Base-by-base conservation (phyloP, 441 rosid genomes). In the Flueggea neowawraea region DNA sequence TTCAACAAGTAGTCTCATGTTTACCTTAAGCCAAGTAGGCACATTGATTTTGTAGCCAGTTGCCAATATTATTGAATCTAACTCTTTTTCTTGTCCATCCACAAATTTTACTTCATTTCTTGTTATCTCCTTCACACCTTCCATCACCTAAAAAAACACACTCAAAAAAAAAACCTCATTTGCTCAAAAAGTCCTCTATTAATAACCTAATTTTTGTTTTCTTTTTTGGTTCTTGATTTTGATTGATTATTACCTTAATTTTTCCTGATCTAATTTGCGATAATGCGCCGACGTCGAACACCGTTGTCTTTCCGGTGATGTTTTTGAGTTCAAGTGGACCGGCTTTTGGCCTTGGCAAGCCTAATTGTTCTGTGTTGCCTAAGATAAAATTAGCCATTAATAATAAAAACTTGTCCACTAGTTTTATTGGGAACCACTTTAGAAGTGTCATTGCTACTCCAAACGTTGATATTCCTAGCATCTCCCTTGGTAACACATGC, bases 31-130 rank as follows among this genome's bases (percentile, higher is more conserved):
- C 99, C 99, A 94, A 64, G 69, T 61, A 48, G 96, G 93, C 16
- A 94, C 95, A 15, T 82, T 94, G 71, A 95, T 94, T 73, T 78
- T 87, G 67, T 89, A 94, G 6, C 97, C 99, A 31, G 99, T 94
- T 55, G 99, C 99, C 55, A 94, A 65, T 59, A 94, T 81, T 73
- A 94, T 82, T 9, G 97, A 73, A 71, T 89, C 96, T 57, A 91
- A 80, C 70, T 82, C 80, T 70, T 68, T 64, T 59, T 94, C 96
- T 77, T 82, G 83, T 53, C 94, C 95, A 69, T 94, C 82, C 66
- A 82, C 6, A 62, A 94, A 94, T 67, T 75, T 94, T 4, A 78
- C 96, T 45, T 95, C 97, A 11, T 60, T 79, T 61, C 54, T 77
- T 36, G 91, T 89, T 71, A 94, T 75, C 77, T 90, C 96, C 57